Conservation (phyloP, 345 rosid genomes). For the Luvunga scandens region DNA sequence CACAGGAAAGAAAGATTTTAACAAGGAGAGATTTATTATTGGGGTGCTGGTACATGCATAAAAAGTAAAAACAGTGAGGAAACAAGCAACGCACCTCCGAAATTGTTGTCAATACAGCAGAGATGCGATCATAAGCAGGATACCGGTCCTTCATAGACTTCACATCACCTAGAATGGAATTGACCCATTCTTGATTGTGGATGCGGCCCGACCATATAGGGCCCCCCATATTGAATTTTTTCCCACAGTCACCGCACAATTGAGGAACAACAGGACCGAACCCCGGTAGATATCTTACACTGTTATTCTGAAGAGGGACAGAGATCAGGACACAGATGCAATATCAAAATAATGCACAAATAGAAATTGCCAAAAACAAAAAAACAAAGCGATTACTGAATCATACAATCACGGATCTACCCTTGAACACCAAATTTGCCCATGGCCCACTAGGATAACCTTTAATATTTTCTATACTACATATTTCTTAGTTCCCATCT, state of each 20-base stretch:
- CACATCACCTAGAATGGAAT: conserved; percentile 58
- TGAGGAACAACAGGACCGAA: conserved; percentile 92
- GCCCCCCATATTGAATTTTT: conserved; percentile 96
- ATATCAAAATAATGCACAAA: background rate
- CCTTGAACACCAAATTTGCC: background rate
- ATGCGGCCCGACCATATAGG: conserved; percentile 98
- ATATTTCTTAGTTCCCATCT: background rate
- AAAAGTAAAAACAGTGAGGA: background rate
- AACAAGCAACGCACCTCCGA: conserved; percentile 58
- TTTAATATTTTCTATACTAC: background rate
- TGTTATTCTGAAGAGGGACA: conserved; percentile 55
- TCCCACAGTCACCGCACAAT: conserved; percentile 89
- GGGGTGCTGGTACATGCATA: background rate
- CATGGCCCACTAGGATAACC: background rate
- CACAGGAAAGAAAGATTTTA: background rate
- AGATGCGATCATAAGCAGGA: conserved; percentile 89
- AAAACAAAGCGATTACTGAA: background rate
- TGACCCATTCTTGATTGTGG: conserved; percentile 92
- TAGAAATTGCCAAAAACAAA: background rate
- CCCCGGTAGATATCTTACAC: conserved; percentile 87
- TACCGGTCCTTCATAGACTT: conserved; percentile 74
- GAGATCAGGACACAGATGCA: background rate
- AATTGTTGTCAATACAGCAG: conserved; percentile 80
- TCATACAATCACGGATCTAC: background rate
- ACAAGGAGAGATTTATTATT: background rate